Evolutionary conservation across 805 yeast species (phyloP).

Genomic region (Ogataea trehaloabstinens): DNA sequence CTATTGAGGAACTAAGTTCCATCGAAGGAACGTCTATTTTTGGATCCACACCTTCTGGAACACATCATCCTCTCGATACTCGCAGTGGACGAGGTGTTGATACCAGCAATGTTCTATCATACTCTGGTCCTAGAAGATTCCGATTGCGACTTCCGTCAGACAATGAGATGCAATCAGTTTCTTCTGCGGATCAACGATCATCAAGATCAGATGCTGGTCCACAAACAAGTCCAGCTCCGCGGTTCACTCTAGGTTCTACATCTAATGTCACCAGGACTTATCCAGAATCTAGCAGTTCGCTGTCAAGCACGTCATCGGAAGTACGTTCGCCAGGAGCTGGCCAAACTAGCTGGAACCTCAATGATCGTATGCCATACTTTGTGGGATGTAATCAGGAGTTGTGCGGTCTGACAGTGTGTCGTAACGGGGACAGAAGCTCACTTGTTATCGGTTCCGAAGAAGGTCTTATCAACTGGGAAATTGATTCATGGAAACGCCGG

Average conservation of each 20-base stretch:
- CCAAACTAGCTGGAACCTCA: neutral
- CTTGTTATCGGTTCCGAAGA: slow-evolving; percentile 62
- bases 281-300: slow-evolving; percentile 2
- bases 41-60: neutral
- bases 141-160: slow-evolving; percentile 1
- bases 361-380: slow-evolving; percentile 12
- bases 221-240: neutral
- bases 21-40: slow-evolving; percentile 5
- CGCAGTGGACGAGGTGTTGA: slow-evolving; percentile 1
- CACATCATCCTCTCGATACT: neutral
- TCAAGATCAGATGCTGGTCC: neutral
- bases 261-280: neutral
- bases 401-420: slow-evolving; percentile 60
- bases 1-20: slow-evolving; percentile 28
- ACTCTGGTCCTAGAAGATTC: slow-evolving; percentile 1
- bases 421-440: slow-evolving; percentile 41
- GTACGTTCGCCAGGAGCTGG: neutral
- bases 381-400: slow-evolving; percentile 40
- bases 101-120: neutral
- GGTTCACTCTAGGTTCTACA: neutral
- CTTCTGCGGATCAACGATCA: neutral
- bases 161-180: neutral
- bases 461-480: slow-evolving; percentile 69
- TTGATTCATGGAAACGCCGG: slow-evolving; percentile 62
- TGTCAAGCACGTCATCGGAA: neutral